Conservation (phyloP, 78 protist species). For the Abeoforma whisleri region DNA sequence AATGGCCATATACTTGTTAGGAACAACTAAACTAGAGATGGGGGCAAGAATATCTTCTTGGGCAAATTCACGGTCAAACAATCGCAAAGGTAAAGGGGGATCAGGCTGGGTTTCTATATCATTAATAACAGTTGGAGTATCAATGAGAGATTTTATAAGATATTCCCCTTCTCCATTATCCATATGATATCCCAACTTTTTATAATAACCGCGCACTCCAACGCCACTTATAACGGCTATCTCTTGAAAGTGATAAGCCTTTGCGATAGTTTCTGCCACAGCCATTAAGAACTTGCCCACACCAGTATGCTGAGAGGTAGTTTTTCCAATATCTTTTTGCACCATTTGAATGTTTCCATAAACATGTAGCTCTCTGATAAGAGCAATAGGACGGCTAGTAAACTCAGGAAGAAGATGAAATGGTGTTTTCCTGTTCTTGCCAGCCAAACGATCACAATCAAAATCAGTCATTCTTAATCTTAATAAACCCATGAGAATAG, state of each 20-base stretch:
- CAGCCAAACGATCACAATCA: neutral
- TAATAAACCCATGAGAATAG: constrained; percentile 9
- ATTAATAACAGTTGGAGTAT: no score
- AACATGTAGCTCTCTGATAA: constrained; percentile 22
- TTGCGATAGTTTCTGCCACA: constrained; percentile 12
- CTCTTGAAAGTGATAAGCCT: neutral
- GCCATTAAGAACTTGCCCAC: constrained; percentile 33
- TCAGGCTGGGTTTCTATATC: no score
- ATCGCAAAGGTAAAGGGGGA: no score
- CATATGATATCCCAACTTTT: no score
- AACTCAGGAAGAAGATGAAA: neutral
- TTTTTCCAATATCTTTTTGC: neutral
- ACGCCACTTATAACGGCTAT: constrained; percentile 17
- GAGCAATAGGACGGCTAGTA: constrained; percentile 1
- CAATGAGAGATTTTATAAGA: no score
- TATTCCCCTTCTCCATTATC: no score
- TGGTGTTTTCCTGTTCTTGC: neutral
- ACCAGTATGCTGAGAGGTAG: constrained; percentile 22
- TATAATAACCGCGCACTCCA: constrained; percentile 12
- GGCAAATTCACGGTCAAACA: no score
- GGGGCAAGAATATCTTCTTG: no score
- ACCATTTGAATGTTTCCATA: constrained; percentile 23
- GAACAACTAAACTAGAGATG: no score
- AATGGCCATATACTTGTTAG: no score
- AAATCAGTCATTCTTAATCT: constrained; percentile 3